Conservation (phyloP, 1,139 yeast species). For the Candida glucosophila region DNA sequence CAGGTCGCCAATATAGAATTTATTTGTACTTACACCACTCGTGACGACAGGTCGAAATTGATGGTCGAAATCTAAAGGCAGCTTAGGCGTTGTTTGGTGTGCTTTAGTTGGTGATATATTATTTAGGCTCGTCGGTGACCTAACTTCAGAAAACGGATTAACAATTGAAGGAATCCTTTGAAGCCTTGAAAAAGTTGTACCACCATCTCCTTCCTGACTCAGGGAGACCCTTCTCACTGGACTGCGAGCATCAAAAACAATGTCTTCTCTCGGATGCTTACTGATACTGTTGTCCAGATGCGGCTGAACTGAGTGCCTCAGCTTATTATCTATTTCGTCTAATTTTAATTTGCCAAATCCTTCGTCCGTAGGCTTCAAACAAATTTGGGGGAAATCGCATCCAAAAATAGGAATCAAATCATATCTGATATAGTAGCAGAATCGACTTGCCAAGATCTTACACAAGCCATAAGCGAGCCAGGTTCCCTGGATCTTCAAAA, state of each 20-base stretch:
- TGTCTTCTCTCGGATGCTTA: constrained; percentile 3
- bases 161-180: too few relatives aligned
- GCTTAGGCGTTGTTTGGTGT: too few relatives aligned
- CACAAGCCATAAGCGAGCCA: constrained; percentile 81
- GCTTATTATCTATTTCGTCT: constrained; percentile 18
- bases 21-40: background rate
- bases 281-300: constrained; percentile 54
- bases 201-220: background rate
- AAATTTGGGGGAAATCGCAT: constrained; percentile 55
- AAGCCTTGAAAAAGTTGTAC: background rate
- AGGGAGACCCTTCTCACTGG: background rate
- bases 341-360: constrained; percentile 61
- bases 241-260: background rate
- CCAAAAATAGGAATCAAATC: constrained; percentile 81
- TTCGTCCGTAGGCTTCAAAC: constrained; percentile 54
- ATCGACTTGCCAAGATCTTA: constrained; percentile 57
- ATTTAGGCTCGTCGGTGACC: background rate
- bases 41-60: background rate
- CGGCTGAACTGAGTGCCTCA: constrained; percentile 55
- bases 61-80: background rate
- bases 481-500: constrained; percentile 87
- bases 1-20: too few relatives aligned
- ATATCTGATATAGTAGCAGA: constrained; percentile 71
- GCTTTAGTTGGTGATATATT: background rate
- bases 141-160: background rate